Conservation (phyloP, 192 early-diverging fungal genomes). For the Pilaira anomala region DNA sequence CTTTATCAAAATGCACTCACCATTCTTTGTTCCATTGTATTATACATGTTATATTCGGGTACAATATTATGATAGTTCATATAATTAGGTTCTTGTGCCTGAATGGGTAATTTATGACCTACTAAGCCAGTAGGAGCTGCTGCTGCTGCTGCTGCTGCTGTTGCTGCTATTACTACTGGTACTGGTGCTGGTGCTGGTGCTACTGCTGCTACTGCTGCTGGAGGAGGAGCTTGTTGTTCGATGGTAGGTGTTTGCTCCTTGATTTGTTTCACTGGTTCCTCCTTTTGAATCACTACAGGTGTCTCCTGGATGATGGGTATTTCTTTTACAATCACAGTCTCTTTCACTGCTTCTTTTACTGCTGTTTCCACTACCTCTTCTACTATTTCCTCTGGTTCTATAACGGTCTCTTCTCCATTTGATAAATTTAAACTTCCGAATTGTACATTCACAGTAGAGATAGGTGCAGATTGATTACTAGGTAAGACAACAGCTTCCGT, state of each 20-base stretch:
- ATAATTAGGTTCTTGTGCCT: too few relatives aligned
- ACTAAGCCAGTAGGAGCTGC: neutral
- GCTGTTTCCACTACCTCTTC: neutral
- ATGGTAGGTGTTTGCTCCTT: neutral
- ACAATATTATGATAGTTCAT: neutral
- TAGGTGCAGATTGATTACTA: neutral
- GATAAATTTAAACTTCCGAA: slow-evolving; percentile 31
- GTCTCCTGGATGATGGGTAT: too few relatives aligned
- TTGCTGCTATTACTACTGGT: neutral
- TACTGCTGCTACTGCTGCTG: neutral
- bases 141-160: neutral
- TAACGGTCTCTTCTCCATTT: slow-evolving; percentile 1
- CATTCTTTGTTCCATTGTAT: neutral
- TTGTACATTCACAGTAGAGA: slow-evolving; percentile 25
- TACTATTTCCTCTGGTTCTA: neutral
- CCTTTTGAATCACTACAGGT: neutral
- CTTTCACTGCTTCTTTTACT: neutral
- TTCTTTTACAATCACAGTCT: neutral
- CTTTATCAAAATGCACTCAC: neutral
- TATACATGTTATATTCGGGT: neutral
- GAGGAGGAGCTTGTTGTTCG: slow-evolving; percentile 1
- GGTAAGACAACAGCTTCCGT: slow-evolving; percentile 30
- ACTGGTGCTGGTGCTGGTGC: neutral
- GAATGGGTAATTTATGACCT: too few relatives aligned
- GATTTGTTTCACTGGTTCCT: neutral